Evolutionary conservation across 495 filamentous ascomycete genomes (phyloP), one percentile per base, ranked within the genome.

Genomic region (Penicillium cataractarum): DNA sequence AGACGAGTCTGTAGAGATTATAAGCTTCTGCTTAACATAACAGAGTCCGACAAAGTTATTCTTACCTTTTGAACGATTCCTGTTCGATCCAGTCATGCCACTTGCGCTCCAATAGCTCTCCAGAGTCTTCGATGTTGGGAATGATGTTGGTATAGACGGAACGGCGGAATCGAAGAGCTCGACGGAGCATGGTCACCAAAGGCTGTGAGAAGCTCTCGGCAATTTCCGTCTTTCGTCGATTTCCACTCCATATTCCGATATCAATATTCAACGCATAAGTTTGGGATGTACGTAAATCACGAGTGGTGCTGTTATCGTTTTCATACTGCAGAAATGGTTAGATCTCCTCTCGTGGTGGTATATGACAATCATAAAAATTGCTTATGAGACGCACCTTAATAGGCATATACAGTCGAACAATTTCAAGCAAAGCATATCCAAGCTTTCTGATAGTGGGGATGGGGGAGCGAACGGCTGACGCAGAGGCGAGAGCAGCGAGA

Each of bases 201-300:
- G 81, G 77, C 39, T 82, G 78, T 29, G 78, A 71, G 64, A 84
- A 84, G 62, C 85, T 87, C 60, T 89, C 87, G 3, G 87, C 84
- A 39, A 90, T 85, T 67, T 90, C 88, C 65, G 88, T 89, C 64
- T 86, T 86, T n/a, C 88, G 72, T 49, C 84, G 80, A 59, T 86
- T 87, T 2, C 87, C 88, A 55, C 85, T 88, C 88, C 88, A 90
- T 9, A 90, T 74, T 0, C 84, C 85, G 39, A 89, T 76, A 53
- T 88, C 83, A 5, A 88, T 76, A 1, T 76, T 68, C 26, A 89
- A 60, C 15, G 85, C 73, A 54, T 83, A 79, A 6, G 82, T 79
- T 66, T 89, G 87, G 6, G 87, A 77, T 3, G 82, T 70, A 5
- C 82, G 76, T 3, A 89, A 63, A 56, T 87, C 76, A 27, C 82